A percentile compares a stretch with the other conserved stretches of the same genome.
phyloP scores from a whole-genome alignment of 2,329 filamentous ascomycete species.

The Thielaviopsis euricoi region DNA sequence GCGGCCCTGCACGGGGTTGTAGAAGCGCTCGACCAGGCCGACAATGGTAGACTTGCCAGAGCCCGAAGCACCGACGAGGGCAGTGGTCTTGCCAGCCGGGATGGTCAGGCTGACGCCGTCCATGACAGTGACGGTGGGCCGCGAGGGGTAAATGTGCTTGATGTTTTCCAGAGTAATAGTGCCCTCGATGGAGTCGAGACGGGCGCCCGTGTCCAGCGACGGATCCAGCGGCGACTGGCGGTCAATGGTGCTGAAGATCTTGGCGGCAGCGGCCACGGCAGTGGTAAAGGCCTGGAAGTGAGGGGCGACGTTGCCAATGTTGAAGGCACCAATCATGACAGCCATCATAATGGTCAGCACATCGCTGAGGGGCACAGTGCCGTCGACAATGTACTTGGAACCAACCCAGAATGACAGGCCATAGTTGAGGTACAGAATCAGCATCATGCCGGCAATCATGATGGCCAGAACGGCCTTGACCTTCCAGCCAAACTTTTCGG shows the following conservation, averaged over 20 bases:
- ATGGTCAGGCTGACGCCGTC: constrained; percentile 63
- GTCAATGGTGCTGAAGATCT: constrained; percentile 92
- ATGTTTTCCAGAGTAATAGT: constrained; percentile 66
- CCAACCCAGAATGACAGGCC: constrained; percentile 82
- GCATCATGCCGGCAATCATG: constrained; percentile 76
- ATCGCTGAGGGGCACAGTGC: constrained; percentile 47
- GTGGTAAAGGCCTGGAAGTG: constrained; percentile 77
- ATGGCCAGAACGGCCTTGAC: constrained; percentile 55
- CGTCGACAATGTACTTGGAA: constrained; percentile 52
- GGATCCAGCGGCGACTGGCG: constrained; percentile 72
- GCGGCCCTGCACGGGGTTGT: constrained; percentile 66
- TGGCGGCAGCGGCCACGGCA: constrained; percentile 66
- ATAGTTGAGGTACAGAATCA: constrained; percentile 73
- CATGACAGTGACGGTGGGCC: constrained; percentile 82
- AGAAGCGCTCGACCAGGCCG: constrained; percentile 85
- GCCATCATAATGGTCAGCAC: constrained; percentile 78
- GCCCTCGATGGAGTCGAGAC: constrained; percentile 56
- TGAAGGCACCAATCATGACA: constrained; percentile 85
- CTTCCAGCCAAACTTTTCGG: constrained; percentile 60
- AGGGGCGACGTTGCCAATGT: constrained; percentile 72
- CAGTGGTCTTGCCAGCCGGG: constrained; percentile 81
- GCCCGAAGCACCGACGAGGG: constrained; percentile 83
- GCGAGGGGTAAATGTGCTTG: constrained; percentile 87
- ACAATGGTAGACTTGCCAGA: constrained; percentile 93
- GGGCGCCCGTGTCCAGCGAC: constrained; percentile 50